These are phyloP conservation scores for Suillus brevipes DNA, from an alignment of 768 basidiomycete genomes.

Conservation along the genomic window DNA sequence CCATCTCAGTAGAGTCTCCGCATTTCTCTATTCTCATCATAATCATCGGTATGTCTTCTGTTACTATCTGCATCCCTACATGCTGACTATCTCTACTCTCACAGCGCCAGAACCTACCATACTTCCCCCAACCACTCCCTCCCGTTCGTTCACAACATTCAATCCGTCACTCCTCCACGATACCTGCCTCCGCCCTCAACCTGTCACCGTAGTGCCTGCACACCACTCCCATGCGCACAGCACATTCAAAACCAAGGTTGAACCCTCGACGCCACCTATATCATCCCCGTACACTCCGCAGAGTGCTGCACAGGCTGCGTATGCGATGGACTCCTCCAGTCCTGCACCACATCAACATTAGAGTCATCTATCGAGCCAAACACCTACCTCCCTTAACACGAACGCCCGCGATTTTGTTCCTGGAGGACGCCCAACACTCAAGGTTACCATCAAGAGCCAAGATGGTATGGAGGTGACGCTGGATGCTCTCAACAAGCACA, in stretches of 20 bases:
- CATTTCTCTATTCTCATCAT: too few species aligned
- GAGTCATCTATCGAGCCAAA: slow-evolving; percentile 51
- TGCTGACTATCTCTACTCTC: too few species aligned
- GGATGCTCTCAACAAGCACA: slow-evolving; percentile 51
- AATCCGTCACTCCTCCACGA: too few species aligned
- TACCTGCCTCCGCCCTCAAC: too few species aligned
- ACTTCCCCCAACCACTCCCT: too few species aligned
- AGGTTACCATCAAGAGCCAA: slow-evolving; percentile 59
- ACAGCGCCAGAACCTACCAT: too few species aligned
- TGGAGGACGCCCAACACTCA: slow-evolving; percentile 37
- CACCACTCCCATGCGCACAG: slow-evolving; percentile 58
- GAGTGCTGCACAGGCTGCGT: slow-evolving; percentile 43
- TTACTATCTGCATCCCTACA: too few species aligned
- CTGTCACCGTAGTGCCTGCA: too few species aligned
- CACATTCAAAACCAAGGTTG: slow-evolving; percentile 57
- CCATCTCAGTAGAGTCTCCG: too few species aligned
- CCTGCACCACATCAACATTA: slow-evolving; percentile 58
- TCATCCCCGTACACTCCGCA: slow-evolving; percentile 60
- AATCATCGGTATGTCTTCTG: too few species aligned
- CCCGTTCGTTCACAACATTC: too few species aligned
- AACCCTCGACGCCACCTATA: slow-evolving; percentile 47
- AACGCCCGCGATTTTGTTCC: slow-evolving; percentile 72
- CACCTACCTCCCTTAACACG: slow-evolving; percentile 53
- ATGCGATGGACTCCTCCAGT: slow-evolving; percentile 65
- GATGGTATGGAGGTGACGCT: slow-evolving; percentile 68